A percentile compares a stretch with the other conserved stretches of the same genome.
These are phyloP conservation scores for Amylostereum chailletii DNA, from an alignment of 1,284 basidiomycete species.

Conservation along the genomic window DNA sequence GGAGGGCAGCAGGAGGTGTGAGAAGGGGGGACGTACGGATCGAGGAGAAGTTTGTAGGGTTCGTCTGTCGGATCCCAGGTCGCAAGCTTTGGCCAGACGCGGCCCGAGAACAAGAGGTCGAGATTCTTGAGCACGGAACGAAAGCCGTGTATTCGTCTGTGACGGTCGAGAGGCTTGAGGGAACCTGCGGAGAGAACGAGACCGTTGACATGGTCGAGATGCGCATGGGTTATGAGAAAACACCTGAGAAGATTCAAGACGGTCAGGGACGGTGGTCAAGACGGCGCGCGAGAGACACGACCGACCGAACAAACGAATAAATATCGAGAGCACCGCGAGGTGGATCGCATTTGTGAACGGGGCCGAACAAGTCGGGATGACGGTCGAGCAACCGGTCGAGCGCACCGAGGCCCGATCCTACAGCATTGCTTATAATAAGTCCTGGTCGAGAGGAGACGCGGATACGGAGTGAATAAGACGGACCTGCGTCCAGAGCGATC, in stretches of 20 bases:
- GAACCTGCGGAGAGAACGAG: conserved; percentile 72
- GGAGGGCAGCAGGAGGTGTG: not conserved
- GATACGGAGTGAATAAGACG: conserved; percentile 11
- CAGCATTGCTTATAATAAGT: not conserved
- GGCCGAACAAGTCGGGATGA: conserved; percentile 43
- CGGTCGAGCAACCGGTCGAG: conserved; percentile 42
- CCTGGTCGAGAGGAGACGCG: not conserved
- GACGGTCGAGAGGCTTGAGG: conserved; percentile 33
- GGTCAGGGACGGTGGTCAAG: not conserved
- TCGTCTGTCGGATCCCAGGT: conserved; percentile 59
- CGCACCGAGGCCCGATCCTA: conserved; percentile 67
- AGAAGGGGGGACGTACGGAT: conserved; percentile 32
- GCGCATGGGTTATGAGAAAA: conserved; percentile 74
- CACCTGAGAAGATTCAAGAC: conserved; percentile 30
- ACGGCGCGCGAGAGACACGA: conserved; percentile 3
- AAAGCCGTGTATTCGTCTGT: conserved; percentile 59
- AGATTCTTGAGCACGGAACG: conserved; percentile 58
- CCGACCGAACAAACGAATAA: conserved; percentile 51
- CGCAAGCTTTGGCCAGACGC: conserved; percentile 78
- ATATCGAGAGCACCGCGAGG: conserved; percentile 36
- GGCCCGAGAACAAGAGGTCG: conserved; percentile 66
- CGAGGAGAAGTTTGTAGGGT: conserved; percentile 47
- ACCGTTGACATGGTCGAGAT: conserved; percentile 75
- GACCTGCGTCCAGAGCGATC: conserved; percentile 68
- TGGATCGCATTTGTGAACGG: not conserved